A percentile compares a stretch with the other conserved stretches of the same genome.
Evolutionary conservation across 768 basidiomycete genomes (phyloP).

Genomic region (Heimioporus sp.): DNA sequence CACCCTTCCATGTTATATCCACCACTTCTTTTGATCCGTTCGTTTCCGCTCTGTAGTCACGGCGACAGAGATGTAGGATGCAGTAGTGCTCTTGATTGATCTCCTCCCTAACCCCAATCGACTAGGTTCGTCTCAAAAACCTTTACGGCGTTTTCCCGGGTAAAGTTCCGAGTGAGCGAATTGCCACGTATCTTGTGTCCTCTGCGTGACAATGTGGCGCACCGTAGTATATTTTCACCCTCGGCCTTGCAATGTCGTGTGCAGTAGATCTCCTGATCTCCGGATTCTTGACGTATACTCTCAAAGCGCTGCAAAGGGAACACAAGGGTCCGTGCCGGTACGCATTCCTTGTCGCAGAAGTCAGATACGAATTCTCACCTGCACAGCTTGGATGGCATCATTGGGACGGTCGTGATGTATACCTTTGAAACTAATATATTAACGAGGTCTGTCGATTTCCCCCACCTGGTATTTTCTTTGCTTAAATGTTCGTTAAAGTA

Average conservation of each 20-base stretch:
- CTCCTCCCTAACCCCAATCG: not conserved
- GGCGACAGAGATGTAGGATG: constrained; percentile 30
- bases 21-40: constrained; percentile 12
- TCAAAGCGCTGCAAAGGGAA: constrained; percentile 39
- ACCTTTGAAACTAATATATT: constrained; percentile 53
- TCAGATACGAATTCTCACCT: not conserved
- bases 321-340: constrained; percentile 40
- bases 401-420: constrained; percentile 48
- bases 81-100: not conserved
- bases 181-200: not conserved
- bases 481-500: constrained; percentile 19
- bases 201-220: not conserved
- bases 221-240: constrained; percentile 48
- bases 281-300: constrained; percentile 40
- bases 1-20: not conserved
- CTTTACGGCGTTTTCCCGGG: constrained; percentile 20
- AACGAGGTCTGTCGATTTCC: constrained; percentile 36
- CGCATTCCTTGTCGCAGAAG: not conserved
- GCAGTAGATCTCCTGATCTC: constrained; percentile 51
- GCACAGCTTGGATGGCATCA: constrained; percentile 44
- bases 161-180: constrained; percentile 17
- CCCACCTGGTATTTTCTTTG: not conserved
- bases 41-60: constrained; percentile 21
- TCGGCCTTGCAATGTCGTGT: constrained; percentile 48
- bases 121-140: constrained; percentile 24